Percentiles rank a stretch among this genome's conserved stretches.
phyloP scores from a whole-genome alignment of 2,329 filamentous ascomycete genomes.

The Epichloe gansuensis region DNA sequence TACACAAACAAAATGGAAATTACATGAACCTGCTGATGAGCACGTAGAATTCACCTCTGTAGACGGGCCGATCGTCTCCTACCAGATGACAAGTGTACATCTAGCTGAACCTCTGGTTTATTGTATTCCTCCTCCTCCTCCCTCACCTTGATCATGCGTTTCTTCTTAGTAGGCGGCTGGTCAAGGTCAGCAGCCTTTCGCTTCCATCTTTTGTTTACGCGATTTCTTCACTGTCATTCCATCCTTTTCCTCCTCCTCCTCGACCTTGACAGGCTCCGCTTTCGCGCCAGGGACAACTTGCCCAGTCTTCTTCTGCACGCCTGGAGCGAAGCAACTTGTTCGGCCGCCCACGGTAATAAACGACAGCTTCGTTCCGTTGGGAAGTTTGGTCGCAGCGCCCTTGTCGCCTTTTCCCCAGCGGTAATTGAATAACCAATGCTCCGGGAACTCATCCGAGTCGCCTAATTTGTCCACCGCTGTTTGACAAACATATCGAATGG shows the following conservation, averaged over 20 bases:
- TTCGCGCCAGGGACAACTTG: conserved; percentile 29
- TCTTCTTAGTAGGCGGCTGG: conserved; percentile 15
- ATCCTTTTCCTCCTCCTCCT: conserved; percentile 9
- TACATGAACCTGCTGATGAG: not conserved
- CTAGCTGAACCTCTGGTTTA: conserved; percentile 2
- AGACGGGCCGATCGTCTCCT: conserved; percentile 9
- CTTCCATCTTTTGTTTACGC: conserved; percentile 17
- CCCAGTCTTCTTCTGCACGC: conserved; percentile 68
- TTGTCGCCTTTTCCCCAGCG: conserved; percentile 88
- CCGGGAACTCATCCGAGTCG: conserved; percentile 74
- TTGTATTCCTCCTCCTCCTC: conserved; percentile 11
- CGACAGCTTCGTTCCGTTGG: conserved; percentile 73
- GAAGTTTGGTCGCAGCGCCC: conserved; percentile 50
- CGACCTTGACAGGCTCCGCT: conserved; percentile 26
- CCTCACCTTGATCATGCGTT: conserved; percentile 10
- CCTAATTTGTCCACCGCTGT: conserved; percentile 67
- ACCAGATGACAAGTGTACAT: conserved; percentile 3
- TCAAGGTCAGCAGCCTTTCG: conserved; percentile 15
- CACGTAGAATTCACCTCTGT: not conserved
- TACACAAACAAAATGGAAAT: not conserved
- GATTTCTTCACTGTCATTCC: conserved; percentile 13
- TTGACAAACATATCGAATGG: conserved; percentile 67
- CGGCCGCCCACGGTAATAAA: conserved; percentile 84
- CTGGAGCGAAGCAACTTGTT: conserved; percentile 81
- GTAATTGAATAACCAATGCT: conserved; percentile 78